Conservation (phyloP, 129 eudicot species). For the Escallonia herrerae region DNA sequence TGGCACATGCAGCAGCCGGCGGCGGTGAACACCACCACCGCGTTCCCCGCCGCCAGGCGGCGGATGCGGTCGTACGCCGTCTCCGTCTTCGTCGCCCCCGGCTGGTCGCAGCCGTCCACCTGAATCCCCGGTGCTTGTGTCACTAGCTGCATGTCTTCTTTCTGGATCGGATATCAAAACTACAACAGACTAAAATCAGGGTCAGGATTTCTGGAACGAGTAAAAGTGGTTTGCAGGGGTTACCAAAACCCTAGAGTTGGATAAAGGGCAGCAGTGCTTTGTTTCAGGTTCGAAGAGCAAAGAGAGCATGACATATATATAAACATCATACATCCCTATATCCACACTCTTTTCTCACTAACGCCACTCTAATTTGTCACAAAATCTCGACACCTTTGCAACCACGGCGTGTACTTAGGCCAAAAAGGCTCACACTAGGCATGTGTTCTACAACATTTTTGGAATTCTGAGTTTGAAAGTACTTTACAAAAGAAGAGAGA, state of each 20-base stretch:
- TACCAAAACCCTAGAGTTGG: background rate
- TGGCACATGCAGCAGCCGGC: conserved; percentile 95
- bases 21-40: conserved; percentile 76
- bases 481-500: too few species aligned
- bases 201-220: background rate
- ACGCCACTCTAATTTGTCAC: too few species aligned
- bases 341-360: too few species aligned
- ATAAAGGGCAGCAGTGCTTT: background rate
- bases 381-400: too few species aligned
- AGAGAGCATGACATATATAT: background rate
- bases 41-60: conserved; percentile 43
- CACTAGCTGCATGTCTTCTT: conserved; percentile 37
- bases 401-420: too few species aligned
- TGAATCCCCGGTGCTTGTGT: conserved; percentile 28
- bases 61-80: conserved; percentile 48
- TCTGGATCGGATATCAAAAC: background rate
- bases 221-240: background rate
- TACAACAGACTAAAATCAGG: background rate
- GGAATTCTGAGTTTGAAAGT: too few species aligned
- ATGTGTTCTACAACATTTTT: too few species aligned
- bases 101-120: conserved; percentile 8
- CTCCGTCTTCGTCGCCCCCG: conserved; percentile 21
- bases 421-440: too few species aligned
- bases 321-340: background rate
- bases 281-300: background rate